phyloP scores from a whole-genome alignment of 1,284 basidiomycete genomes.

The Naganishia albida region DNA sequence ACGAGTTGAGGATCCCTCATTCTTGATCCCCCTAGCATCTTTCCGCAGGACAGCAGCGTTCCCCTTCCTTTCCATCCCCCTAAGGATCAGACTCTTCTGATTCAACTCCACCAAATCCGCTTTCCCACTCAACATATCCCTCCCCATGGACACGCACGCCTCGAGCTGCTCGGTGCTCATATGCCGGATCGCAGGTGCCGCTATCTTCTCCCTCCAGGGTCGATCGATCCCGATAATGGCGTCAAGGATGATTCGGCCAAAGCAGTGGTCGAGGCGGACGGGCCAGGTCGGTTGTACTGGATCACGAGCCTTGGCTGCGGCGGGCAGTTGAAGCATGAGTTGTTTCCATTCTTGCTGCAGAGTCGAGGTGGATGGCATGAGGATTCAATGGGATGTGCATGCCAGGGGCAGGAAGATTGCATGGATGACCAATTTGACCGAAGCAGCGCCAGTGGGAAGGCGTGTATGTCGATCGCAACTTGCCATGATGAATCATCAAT shows the following conservation, averaged over 20 bases:
- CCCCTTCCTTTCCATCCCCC: conserved; percentile 13
- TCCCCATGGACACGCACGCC: conserved; percentile 3
- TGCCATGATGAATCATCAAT: neutral
- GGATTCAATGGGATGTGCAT: neutral
- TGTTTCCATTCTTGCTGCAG: conserved; percentile 14
- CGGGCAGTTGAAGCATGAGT: conserved; percentile 6
- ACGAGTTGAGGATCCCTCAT: neutral
- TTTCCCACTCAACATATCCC: conserved; percentile 6
- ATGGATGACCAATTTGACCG: neutral
- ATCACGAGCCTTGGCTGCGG: conserved; percentile 3
- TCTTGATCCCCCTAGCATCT: neutral
- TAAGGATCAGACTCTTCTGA: conserved; percentile 3
- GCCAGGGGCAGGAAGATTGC: neutral
- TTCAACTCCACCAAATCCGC: conserved; percentile 22
- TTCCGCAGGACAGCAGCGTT: no score
- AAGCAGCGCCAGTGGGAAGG: neutral
- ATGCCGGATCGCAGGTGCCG: conserved; percentile 7
- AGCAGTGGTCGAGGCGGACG: conserved; percentile 25
- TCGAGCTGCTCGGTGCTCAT: conserved; percentile 19
- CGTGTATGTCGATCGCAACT: neutral
- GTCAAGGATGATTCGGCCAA: conserved; percentile 29
- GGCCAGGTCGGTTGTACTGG: conserved; percentile 26
- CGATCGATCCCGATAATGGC: conserved; percentile 1
- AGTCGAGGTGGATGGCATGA: neutral
- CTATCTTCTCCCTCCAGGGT: conserved; percentile 12